Evolutionary conservation across 768 basidiomycete species (phyloP).

Genomic region (Suillus cothurnatus): DNA sequence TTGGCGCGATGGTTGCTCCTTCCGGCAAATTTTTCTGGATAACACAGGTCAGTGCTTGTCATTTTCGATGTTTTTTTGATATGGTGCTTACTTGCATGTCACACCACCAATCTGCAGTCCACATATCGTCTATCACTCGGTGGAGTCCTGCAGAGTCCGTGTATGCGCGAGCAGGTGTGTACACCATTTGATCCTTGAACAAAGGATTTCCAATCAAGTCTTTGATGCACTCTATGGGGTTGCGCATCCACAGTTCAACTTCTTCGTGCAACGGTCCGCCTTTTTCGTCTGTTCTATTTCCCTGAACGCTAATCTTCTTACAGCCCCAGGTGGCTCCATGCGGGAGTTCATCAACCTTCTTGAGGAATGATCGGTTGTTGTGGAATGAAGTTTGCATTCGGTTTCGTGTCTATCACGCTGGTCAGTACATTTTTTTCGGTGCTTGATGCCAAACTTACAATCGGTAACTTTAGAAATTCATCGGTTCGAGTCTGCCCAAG

Average conservation of each 20-base stretch:
- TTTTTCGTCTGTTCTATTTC: conserved; percentile 19
- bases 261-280: conserved; percentile 14
- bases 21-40: conserved; percentile 7
- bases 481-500: conserved; percentile 34
- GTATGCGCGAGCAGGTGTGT: conserved; percentile 10
- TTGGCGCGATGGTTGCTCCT: conserved; percentile 18
- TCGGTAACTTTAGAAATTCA: background rate
- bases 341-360: conserved; percentile 25
- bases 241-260: conserved; percentile 31
- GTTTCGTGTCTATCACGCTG: conserved; percentile 7
- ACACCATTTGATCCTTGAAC: conserved; percentile 11
- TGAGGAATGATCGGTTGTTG: conserved; percentile 24
- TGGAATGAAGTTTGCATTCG: conserved; percentile 23
- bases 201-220: conserved; percentile 33
- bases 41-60: background rate
- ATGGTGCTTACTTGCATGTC: conserved; percentile 18
- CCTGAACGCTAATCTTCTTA: conserved; percentile 20
- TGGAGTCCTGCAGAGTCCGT: conserved; percentile 8
- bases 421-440: background rate
- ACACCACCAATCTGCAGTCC: conserved; percentile 30
- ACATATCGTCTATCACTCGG: conserved; percentile 21
- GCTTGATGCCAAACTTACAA: background rate
- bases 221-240: conserved; percentile 21
- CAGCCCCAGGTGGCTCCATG: conserved; percentile 25
- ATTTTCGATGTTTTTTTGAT: background rate